Evolutionary conservation across 768 basidiomycete genomes (phyloP).

Genomic region (Pleurotus platypus): DNA sequence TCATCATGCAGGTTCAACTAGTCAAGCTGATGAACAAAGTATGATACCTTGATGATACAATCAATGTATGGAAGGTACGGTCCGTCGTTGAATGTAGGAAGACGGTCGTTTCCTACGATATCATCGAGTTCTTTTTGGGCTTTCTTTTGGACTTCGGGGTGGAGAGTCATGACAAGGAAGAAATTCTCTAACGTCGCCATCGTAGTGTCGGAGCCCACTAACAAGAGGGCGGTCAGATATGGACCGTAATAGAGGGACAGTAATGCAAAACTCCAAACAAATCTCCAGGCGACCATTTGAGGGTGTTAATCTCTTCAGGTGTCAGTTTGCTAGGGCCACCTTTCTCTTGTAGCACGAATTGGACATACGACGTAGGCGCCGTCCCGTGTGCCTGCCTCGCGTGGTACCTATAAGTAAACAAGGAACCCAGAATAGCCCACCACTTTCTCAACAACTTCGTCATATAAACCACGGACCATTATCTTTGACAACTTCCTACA

Average conservation of each 20-base stretch:
- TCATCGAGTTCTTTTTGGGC: slow-evolving; percentile 19
- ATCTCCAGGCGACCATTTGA: not conserved
- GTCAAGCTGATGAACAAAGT: no score
- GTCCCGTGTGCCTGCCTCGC: not conserved
- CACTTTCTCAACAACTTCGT: not conserved
- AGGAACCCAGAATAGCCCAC: not conserved
- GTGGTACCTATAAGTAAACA: not conserved
- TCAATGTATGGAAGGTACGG: slow-evolving; percentile 14
- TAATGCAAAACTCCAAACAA: not conserved
- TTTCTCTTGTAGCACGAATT: not conserved
- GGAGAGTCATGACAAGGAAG: slow-evolving; percentile 18
- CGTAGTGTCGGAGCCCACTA: not conserved
- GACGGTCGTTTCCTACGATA: slow-evolving; percentile 16
- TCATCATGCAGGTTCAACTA: not conserved
- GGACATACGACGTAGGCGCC: not conserved
- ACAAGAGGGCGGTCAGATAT: not conserved
- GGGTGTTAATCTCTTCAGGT: not conserved
- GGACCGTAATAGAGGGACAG: no score
- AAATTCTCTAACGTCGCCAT: slow-evolving; percentile 6
- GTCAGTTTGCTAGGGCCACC: not conserved
- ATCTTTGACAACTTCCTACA: not conserved
- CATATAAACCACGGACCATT: not conserved
- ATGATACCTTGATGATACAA: slow-evolving; percentile 12
- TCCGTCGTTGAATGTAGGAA: slow-evolving; percentile 15
- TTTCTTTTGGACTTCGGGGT: slow-evolving; percentile 16